Evolutionary conservation across 192 early-diverging fungal genomes (phyloP).

Genomic region (Coemansia brasiliensis): DNA sequence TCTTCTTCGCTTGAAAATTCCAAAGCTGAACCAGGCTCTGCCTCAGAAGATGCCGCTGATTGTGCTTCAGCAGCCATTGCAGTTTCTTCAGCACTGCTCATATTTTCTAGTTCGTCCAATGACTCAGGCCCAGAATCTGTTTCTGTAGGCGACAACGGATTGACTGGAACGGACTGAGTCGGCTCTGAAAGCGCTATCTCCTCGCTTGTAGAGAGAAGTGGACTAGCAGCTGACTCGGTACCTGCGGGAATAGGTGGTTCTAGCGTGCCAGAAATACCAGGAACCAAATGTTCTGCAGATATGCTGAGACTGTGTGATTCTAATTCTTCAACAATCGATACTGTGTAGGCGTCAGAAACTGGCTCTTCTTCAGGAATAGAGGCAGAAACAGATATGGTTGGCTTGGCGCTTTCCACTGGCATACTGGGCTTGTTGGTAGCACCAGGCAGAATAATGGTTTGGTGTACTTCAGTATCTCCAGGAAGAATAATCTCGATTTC

Average conservation of each 20-base stretch:
- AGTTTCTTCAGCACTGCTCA: not conserved
- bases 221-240: conserved; percentile 10
- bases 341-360: not conserved
- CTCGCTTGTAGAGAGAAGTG: conserved; percentile 9
- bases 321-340: not conserved
- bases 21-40: not conserved
- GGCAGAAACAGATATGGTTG: not conserved
- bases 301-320: no score
- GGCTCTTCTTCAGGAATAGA: conserved; percentile 13
- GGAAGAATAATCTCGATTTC: conserved; percentile 54
- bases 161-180: conserved; percentile 9
- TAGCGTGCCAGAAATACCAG: not conserved
- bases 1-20: not conserved
- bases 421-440: not conserved
- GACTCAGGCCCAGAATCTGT: conserved; percentile 5
- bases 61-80: no score
- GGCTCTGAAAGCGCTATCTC: conserved; percentile 8
- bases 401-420: no score
- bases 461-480: conserved; percentile 36
- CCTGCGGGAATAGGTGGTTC: conserved; percentile 4
- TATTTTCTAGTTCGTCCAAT: not conserved
- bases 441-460: conserved; percentile 39
- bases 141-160: conserved; percentile 3
- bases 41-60: not conserved
- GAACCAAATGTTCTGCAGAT: no score